Conservation (phyloP, 768 basidiomycete genomes). For the Fistulinella prunicolor region DNA sequence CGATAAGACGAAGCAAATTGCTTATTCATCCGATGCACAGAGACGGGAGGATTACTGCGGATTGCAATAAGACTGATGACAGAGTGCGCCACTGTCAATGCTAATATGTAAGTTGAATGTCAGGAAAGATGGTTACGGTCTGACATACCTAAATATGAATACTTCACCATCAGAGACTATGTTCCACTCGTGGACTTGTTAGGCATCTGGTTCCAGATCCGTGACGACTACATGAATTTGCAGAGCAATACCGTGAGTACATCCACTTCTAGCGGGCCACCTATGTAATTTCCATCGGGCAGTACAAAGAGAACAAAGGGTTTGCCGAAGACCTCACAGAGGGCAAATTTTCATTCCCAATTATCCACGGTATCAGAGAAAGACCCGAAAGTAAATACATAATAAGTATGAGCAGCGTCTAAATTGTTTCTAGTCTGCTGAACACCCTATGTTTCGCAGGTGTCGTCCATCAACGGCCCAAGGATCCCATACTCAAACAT, state of each 20-base stretch:
- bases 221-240: conserved; percentile 50
- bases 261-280: no score
- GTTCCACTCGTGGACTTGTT: conserved; percentile 56
- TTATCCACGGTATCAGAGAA: conserved; percentile 85
- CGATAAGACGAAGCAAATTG: background rate
- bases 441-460: conserved; percentile 43
- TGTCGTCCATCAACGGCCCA: conserved; percentile 85
- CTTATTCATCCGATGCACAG: conserved; percentile 39
- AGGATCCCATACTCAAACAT: conserved; percentile 73
- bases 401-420: conserved; percentile 64
- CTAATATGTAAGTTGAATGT: conserved; percentile 47
- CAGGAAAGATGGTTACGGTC: background rate
- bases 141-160: background rate
- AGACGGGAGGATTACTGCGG: conserved; percentile 91
- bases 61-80: conserved; percentile 95
- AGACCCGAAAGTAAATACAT: conserved; percentile 76
- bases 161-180: conserved; percentile 39
- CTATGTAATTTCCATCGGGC: background rate
- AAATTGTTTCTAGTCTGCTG: background rate
- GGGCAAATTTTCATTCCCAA: conserved; percentile 96
- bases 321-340: conserved; percentile 94
- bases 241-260: conserved; percentile 22
- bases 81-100: conserved; percentile 68
- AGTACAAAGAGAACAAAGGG: conserved; percentile 85
- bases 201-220: conserved; percentile 57